Base-by-base conservation (phyloP, 345 rosid genomes). In the Syzygium jambos region DNA sequence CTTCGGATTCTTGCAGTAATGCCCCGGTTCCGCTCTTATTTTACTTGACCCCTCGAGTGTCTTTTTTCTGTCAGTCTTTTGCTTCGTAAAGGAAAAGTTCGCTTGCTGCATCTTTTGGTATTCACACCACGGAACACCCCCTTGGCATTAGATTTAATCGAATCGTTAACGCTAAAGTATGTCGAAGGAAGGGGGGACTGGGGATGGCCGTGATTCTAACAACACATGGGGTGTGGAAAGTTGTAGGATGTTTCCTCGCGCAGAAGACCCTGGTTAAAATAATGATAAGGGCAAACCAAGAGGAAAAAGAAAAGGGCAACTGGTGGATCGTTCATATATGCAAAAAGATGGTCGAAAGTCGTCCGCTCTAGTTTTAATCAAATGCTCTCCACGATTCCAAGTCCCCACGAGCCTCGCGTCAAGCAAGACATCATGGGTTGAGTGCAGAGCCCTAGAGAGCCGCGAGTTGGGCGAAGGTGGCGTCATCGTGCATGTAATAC, bases 1-100 rank as follows among this genome's bases (percentile, higher is more conserved):
- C 94, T 25, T 91, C 80, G 92, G 93, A 92, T 94, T 91, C 94
- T 91, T 89, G 22, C 88, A 82, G 86, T 73, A 52, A 78, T 78
- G 88, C 91, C 86, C 25, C 46, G 80, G 30, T 25, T 73, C 23
- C 29, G 84, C 41, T 53, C 34, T 53, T 51, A 30, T 29, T 73
- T 51, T 16, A 19, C 46, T 43, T 65, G 49, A 59, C 23, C 34
- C 52, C 5, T 85, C 87, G 88, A 54, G 87, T 86, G 78, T 54
- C 87, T 73, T 78, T 87, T 73, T 83, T 86, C 56, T 53, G 13
- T 61, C 88, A 59, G 63, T 59, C 86, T 84, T 84, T 61, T 73
- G 12, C 82, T 22, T 41, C 49, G 49, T 19, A 73, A 73, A 51
- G 85, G 54, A 68, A 68, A 83, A 65, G 77, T 46, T 43, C 46